Evolutionary conservation across 805 yeast species (phyloP).

Genomic region (Cyberlindnera xylosilytica): DNA sequence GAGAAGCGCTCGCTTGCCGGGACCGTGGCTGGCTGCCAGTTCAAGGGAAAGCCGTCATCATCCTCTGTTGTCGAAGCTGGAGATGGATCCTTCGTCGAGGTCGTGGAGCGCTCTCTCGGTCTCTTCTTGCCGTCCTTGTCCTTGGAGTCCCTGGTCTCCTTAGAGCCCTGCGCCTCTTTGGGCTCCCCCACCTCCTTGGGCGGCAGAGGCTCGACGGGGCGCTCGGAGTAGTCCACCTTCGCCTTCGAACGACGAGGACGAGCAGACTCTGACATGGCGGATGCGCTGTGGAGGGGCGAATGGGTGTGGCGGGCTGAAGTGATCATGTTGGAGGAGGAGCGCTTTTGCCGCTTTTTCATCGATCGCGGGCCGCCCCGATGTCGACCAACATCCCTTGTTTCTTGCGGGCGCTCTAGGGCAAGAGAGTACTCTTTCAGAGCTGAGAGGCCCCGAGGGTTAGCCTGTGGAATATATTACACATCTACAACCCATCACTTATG

Average conservation of each 20-base stretch:
- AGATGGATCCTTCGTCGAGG: slow-evolving; percentile 11
- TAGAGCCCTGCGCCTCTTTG: neutral
- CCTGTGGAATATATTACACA: no score
- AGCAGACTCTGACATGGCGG: neutral
- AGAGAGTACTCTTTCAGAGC: no score
- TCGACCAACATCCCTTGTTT: no score
- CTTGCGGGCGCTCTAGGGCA: no score
- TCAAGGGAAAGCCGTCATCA: slow-evolving; percentile 20
- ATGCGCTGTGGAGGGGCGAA: neutral
- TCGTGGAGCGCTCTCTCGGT: slow-evolving; percentile 4
- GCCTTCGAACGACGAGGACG: neutral
- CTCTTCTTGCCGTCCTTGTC: slow-evolving; percentile 10
- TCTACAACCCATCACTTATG: no score
- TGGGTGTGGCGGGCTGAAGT: neutral
- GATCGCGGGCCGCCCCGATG: no score
- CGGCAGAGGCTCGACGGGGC: slow-evolving; percentile 3
- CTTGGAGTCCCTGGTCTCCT: neutral
- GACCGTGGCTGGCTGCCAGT: slow-evolving; percentile 23
- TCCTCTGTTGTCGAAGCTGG: slow-evolving; percentile 8
- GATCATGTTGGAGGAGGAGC: neutral
- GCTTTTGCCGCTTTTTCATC: neutral
- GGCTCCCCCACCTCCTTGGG: neutral
- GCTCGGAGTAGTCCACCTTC: slow-evolving; percentile 7
- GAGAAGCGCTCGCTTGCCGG: slow-evolving; percentile 27
- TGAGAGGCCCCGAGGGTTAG: no score